Evolutionary conservation across 805 yeast species (phyloP).

Genomic region (Lipomyces starkeyi): DNA sequence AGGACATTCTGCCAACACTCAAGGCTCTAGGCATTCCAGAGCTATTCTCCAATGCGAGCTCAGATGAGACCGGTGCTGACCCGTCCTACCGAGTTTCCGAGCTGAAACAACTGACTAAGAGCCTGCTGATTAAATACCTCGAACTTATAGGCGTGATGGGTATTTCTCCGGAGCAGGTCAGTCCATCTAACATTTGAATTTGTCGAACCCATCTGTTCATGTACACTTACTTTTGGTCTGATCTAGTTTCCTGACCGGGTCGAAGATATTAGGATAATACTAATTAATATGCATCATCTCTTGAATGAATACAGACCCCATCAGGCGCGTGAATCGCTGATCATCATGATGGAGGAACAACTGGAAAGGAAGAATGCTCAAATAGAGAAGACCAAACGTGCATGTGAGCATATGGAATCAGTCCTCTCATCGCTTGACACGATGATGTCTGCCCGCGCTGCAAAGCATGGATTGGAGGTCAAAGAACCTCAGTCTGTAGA

Average conservation of each 20-base stretch:
- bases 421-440: conserved; percentile 43
- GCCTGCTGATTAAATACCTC: conserved; percentile 77
- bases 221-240: not conserved
- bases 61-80: conserved; percentile 45
- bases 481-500: not conserved
- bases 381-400: conserved; percentile 54
- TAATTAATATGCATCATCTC: conserved; percentile 90
- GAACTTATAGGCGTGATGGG: conserved; percentile 81
- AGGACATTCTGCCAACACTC: conserved; percentile 76
- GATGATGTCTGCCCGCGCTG: not conserved
- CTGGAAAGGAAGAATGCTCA: conserved; percentile 66
- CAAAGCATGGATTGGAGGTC: not conserved
- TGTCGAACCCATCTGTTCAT: conserved; percentile 42
- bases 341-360: conserved; percentile 72
- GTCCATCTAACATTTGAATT: not conserved
- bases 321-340: conserved; percentile 88
- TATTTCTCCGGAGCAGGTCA: conserved; percentile 64
- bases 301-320: conserved; percentile 93
- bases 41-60: conserved; percentile 54
- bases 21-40: conserved; percentile 79
- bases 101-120: conserved; percentile 77
- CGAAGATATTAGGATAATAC: conserved; percentile 76
- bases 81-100: conserved; percentile 68
- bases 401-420: conserved; percentile 50
- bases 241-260: conserved; percentile 60